These are phyloP conservation scores for Erysiphe pulchra DNA, from an alignment of 2,329 filamentous ascomycete species.

Conservation along the genomic window DNA sequence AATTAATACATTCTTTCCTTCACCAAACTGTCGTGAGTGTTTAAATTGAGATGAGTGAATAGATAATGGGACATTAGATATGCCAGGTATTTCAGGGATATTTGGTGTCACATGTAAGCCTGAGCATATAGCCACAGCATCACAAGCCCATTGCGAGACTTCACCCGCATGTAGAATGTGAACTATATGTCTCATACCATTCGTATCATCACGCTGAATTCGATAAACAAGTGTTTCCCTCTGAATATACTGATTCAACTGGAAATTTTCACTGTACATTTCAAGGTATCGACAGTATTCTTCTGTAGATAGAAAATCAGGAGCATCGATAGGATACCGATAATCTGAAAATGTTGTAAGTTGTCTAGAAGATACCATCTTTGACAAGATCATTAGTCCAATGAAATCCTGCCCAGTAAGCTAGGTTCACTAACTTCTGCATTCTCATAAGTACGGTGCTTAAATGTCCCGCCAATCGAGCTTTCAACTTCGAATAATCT, in stretches of 20 bases:
- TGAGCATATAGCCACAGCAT: constrained; percentile 21
- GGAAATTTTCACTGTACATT: constrained; percentile 17
- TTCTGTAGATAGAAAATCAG: constrained; percentile 19
- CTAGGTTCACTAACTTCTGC: constrained; percentile 14
- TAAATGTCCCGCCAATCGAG: constrained; percentile 22
- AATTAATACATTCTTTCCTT: constrained; percentile 17
- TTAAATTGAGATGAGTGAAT: constrained; percentile 21
- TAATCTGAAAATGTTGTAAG: constrained; percentile 25
- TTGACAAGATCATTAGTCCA: not conserved
- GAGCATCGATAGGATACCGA: constrained; percentile 16
- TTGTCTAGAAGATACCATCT: constrained; percentile 23
- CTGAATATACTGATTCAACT: constrained; percentile 16
- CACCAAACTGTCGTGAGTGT: constrained; percentile 17
- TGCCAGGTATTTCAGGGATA: constrained; percentile 16
- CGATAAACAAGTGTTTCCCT: too few species aligned
- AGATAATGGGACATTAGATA: constrained; percentile 15
- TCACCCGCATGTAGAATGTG: not conserved
- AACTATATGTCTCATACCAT: too few species aligned
- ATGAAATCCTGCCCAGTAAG: not conserved
- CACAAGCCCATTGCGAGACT: constrained; percentile 12
- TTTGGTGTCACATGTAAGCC: constrained; percentile 19
- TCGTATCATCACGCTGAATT: too few species aligned
- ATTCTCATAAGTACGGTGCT: constrained; percentile 21
- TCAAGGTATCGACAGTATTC: constrained; percentile 20
- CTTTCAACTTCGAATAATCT: constrained; percentile 20